phyloP scores from a whole-genome alignment of 2,329 filamentous ascomycete species.

The Trematosphaeria pertusa region DNA sequence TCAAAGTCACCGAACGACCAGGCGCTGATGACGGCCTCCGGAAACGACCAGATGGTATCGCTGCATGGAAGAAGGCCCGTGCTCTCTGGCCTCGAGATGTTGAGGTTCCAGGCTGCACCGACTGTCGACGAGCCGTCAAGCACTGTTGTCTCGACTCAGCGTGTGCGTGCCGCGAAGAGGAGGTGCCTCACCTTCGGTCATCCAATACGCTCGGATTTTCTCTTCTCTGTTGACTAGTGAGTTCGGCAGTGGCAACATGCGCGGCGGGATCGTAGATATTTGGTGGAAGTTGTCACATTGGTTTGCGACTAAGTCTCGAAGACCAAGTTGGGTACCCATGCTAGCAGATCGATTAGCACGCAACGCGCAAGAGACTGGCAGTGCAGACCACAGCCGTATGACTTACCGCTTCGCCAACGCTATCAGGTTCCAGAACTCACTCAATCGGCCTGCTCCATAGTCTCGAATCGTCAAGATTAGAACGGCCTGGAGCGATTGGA shows the following conservation, averaged over 20 bases:
- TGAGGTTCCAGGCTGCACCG: constrained; percentile 39
- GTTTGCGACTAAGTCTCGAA: constrained; percentile 37
- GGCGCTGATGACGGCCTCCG: constrained; percentile 26
- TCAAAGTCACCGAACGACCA: constrained; percentile 27
- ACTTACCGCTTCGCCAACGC: constrained; percentile 40
- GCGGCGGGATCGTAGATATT: constrained; percentile 32
- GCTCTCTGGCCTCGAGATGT: constrained; percentile 20
- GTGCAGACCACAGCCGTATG: too few species aligned
- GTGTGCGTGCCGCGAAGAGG: neutral
- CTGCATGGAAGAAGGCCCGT: constrained; percentile 32
- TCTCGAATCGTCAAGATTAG: constrained; percentile 39
- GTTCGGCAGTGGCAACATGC: constrained; percentile 32
- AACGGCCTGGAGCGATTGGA: constrained; percentile 42
- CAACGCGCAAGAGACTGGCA: neutral
- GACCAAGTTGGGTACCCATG: constrained; percentile 37
- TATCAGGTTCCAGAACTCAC: constrained; percentile 43
- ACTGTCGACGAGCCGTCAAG: constrained; percentile 44
- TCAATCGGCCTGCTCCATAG: constrained; percentile 38
- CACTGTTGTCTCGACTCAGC: constrained; percentile 16
- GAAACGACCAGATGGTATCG: constrained; percentile 33
- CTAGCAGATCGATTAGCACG: constrained; percentile 17
- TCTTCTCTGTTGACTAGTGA: constrained; percentile 45
- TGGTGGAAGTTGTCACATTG: constrained; percentile 39
- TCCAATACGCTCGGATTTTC: constrained; percentile 47
- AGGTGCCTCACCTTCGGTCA: constrained; percentile 33